Evolutionary conservation across 768 basidiomycete species (phyloP), one percentile per base, ranked within the genome.

Genomic region (Russula compacta): DNA sequence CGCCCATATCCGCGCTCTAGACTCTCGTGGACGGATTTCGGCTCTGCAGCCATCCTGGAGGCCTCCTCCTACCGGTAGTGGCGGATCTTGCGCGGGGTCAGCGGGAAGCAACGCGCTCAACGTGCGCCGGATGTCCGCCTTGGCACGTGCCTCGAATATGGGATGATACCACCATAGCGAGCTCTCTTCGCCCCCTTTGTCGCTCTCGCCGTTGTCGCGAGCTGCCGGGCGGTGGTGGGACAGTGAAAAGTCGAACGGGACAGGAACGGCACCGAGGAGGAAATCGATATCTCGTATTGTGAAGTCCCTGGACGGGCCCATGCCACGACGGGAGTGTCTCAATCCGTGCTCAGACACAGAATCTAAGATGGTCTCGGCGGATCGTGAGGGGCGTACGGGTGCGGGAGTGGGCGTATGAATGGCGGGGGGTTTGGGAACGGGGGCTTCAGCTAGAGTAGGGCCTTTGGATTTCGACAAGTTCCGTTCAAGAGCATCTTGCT

Each of bases 101-200:
- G 46, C 39, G 17, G 61, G 61, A 54, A 63, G 61, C 14, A 58
- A 21, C 7, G 19, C 38, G 17, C 33, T 39, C 24, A 63, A 46
- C 3, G 61, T 58, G n/a, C 56, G 61, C 4, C 40, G 52, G 38
- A 63, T 58, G 24, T 63, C 56, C 17, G 56, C 61, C 61, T 63
- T 63, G 46, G 46, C 61, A 4, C 56, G 56, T 15, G 52, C 61
- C 24, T 63, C 56, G 51, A 58, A 58, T 24, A 39, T 43, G 9
- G 61, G 61, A 24, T 54, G 44, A 2, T 48, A 32, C 61, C 61
- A 62, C 61, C 61, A 63, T 33, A 58, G 46, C 12, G 44, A 35
- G 5, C 32, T 58, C 15, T 29, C 52, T 12, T 53, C 52, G 9
- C 9, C 35, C 10, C 7, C 17, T 5, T 5, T n/a, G 1, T 14